Conservation (phyloP, 139 green algal species). For the Nannochloris sp. region DNA sequence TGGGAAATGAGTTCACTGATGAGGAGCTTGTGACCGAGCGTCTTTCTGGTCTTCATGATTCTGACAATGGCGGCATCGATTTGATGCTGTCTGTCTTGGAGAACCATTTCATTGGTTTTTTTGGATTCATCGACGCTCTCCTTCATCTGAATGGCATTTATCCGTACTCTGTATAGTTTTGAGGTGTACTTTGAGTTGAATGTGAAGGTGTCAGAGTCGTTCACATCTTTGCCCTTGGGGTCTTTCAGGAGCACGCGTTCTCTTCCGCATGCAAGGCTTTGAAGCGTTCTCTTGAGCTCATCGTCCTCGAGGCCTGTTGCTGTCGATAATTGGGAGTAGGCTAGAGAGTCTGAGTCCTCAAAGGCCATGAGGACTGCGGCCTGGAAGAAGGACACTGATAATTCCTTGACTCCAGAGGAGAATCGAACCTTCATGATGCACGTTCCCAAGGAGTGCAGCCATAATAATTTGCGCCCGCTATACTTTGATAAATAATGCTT, state of each 20-base stretch:
- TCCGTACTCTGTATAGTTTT: slow-evolving; percentile 79
- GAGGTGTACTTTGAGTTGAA: slow-evolving; percentile 81
- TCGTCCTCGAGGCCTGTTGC: slow-evolving; percentile 56
- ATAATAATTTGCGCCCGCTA: slow-evolving; percentile 80
- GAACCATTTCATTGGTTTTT: slow-evolving; percentile 79
- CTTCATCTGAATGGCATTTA: slow-evolving; percentile 96
- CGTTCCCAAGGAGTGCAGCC: slow-evolving; percentile 76
- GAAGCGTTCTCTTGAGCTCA: slow-evolving; percentile 85
- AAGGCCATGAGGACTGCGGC: slow-evolving; percentile 92
- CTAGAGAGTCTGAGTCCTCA: slow-evolving; percentile 74
- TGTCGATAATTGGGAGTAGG: slow-evolving; percentile 56
- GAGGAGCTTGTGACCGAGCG: slow-evolving; percentile 86
- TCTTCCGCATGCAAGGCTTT: slow-evolving; percentile 83
- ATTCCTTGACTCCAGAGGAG: slow-evolving; percentile 81
- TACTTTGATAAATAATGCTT: slow-evolving; percentile 94
- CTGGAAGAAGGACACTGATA: slow-evolving; percentile 83
- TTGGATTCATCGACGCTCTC: slow-evolving; percentile 91
- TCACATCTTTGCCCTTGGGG: slow-evolving; percentile 77
- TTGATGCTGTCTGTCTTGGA: slow-evolving; percentile 86
- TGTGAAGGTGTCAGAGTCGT: slow-evolving; percentile 69
- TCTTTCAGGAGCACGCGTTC: slow-evolving; percentile 80
- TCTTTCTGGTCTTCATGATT: slow-evolving; percentile 98
- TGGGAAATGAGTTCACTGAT: slow-evolving; percentile 84
- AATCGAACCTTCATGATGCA: slow-evolving; percentile 81
- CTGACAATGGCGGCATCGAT: slow-evolving; percentile 95